Conservation (phyloP, 2,329 filamentous ascomycete species). For the Neophaeococcomyces mojaviensis region DNA sequence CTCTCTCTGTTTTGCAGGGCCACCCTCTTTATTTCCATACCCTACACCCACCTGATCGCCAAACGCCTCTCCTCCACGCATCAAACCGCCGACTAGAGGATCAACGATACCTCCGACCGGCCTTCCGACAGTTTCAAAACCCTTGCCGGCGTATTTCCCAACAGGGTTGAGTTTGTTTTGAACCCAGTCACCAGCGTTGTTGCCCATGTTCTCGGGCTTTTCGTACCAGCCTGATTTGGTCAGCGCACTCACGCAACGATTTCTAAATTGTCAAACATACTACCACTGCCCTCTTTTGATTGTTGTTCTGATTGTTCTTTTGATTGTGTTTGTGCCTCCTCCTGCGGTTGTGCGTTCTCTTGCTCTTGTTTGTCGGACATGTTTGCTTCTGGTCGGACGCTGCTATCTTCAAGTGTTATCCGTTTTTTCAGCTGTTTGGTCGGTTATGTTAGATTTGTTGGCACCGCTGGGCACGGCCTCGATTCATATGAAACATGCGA, state of each 20-base stretch:
- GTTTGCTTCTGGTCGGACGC: conserved; percentile 4
- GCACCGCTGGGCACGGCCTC: background rate
- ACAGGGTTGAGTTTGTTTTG: conserved; percentile 22
- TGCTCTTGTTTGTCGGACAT: conserved; percentile 7
- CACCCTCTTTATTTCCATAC: conserved; percentile 22
- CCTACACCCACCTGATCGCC: conserved; percentile 20
- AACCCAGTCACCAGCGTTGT: conserved; percentile 21
- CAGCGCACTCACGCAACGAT: background rate
- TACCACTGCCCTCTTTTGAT: background rate
- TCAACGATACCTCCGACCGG: conserved; percentile 24
- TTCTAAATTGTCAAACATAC: background rate
- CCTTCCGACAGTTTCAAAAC: conserved; percentile 15
- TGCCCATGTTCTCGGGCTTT: conserved; percentile 20
- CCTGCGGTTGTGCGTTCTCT: conserved; percentile 7
- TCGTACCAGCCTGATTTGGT: conserved; percentile 9
- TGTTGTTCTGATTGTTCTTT: too few species aligned
- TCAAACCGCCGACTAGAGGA: conserved; percentile 22
- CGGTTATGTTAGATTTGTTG: conserved; percentile 1
- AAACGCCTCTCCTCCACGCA: conserved; percentile 20
- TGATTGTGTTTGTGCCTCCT: background rate
- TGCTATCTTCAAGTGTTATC: conserved; percentile 11
- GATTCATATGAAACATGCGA: background rate
- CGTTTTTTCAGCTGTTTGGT: background rate
- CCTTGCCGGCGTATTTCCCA: conserved; percentile 22
- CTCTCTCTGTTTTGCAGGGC: conserved; percentile 19